Evolutionary conservation across 768 basidiomycete genomes (phyloP).

Genomic region (Atractiella rhizophila): DNA sequence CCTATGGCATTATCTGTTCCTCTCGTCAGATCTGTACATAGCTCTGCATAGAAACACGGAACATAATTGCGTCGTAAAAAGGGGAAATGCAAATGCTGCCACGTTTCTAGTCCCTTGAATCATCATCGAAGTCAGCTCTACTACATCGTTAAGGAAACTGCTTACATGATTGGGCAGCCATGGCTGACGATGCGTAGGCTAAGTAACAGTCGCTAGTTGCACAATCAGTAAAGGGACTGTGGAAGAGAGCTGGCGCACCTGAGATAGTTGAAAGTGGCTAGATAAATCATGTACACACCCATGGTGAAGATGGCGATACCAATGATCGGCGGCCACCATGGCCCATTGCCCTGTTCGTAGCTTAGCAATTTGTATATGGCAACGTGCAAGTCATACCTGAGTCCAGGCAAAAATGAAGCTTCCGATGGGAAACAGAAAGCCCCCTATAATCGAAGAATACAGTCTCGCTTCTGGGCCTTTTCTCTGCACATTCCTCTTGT

Average conservation of each 20-base stretch:
- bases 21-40: no score
- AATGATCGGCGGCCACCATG: neutral
- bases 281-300: slow-evolving; percentile 2
- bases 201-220: slow-evolving; percentile 1
- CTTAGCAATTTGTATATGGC: neutral
- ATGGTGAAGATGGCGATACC: slow-evolving; percentile 4
- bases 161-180: neutral
- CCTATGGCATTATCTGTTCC: slow-evolving; percentile 18
- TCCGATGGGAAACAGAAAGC: slow-evolving; percentile 1
- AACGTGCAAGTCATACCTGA: neutral
- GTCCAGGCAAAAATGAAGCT: slow-evolving; percentile 7
- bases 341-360: no score
- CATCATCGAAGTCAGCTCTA: no score
- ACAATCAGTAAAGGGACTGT: no score
- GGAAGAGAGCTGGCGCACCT: neutral
- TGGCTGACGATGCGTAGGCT: neutral
- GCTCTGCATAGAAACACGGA: no score
- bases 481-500: no score
- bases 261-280: neutral
- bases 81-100: slow-evolving; percentile 17
- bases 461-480: slow-evolving; percentile 5
- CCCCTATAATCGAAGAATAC: slow-evolving; percentile 4
- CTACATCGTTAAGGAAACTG: no score
- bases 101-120: slow-evolving; percentile 9
- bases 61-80: slow-evolving; percentile 17